Evolutionary conservation across 352 stramenopile genomes (phyloP), one percentile per base, ranked within the genome.

Genomic region (Phytophthora constricta): DNA sequence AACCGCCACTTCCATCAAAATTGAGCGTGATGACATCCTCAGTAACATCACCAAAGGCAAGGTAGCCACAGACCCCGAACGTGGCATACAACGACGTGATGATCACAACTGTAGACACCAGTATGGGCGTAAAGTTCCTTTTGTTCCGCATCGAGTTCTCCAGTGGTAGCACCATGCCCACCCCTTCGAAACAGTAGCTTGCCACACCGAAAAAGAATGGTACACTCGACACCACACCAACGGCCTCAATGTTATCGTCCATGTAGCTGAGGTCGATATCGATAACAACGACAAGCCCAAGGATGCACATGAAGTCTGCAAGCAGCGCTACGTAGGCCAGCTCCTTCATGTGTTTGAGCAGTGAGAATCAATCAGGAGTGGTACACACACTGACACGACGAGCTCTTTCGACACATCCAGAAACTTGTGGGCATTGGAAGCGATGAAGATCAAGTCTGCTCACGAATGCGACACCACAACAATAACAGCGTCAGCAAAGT

Each of bases 401-500:
- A 89, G 47, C 16, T 74, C 65, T 19, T 88, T 88, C 4, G 77
- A 79, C 20, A 92, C 59, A 3, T 77, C 65, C 43, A 87, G 68
- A 60, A 97, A 92, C 26, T 82, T 89, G 42, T 95, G 74, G 1
- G 92, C 72, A 65, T 98, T 98, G 4, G 88, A 82, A 11, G 88
- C 79, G 48, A 98, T 97, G 59, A 97, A 97, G 71, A 97, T 97
- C 41, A 98, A 76, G 61, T 98, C n/a, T n/a, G n/a, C n/a, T n/a
- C n/a, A n/a, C n/a, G n/a, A n/a, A n/a, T n/a, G n/a, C n/a, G n/a
- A n/a, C n/a, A n/a, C n/a, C n/a, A n/a, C n/a, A n/a, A n/a, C n/a
- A n/a, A n/a, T n/a, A n/a, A n/a, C n/a, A n/a, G n/a, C n/a, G n/a
- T n/a, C n/a, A n/a, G n/a, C n/a, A n/a, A n/a, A n/a, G n/a, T n/a